Conservation (phyloP, 768 basidiomycete species). For the Lentinula edodes region DNA sequence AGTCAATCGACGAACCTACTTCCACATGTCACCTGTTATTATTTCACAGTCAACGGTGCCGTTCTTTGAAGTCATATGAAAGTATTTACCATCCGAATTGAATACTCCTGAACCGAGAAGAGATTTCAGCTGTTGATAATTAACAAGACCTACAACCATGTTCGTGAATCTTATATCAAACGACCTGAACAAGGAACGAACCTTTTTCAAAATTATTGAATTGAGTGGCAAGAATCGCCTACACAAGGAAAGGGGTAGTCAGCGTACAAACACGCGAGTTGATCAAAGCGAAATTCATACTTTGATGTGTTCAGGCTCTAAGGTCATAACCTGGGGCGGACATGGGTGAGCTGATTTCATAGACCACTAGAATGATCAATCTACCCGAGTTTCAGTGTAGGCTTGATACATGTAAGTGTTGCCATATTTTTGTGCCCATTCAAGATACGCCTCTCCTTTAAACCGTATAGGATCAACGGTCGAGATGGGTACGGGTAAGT, state of each 20-base stretch:
- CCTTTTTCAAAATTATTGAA: slow-evolving; percentile 32
- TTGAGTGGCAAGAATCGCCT: slow-evolving; percentile 31
- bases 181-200: background rate
- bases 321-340: slow-evolving; percentile 7
- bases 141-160: slow-evolving; percentile 10
- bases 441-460: background rate
- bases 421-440: slow-evolving; percentile 5
- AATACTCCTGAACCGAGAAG: slow-evolving; percentile 57
- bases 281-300: background rate
- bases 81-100: slow-evolving; percentile 20
- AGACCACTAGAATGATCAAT: background rate
- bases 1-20: slow-evolving; percentile 23
- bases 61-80: background rate
- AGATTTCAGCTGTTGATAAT: slow-evolving; percentile 14
- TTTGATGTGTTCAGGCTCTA: slow-evolving; percentile 23
- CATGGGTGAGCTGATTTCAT: background rate
- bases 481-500: background rate
- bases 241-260: background rate
- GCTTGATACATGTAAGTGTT: background rate
- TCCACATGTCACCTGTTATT: slow-evolving; percentile 49
- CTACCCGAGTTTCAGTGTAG: slow-evolving; percentile 3
- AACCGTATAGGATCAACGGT: background rate
- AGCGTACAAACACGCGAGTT: too few relatives aligned
- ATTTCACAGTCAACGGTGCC: background rate
- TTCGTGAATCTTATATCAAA: slow-evolving; percentile 4